Percentiles rank a stretch among this genome's conserved stretches.
Conservation (phyloP, 768 basidiomycete genomes). For the Lactarius quietus region DNA sequence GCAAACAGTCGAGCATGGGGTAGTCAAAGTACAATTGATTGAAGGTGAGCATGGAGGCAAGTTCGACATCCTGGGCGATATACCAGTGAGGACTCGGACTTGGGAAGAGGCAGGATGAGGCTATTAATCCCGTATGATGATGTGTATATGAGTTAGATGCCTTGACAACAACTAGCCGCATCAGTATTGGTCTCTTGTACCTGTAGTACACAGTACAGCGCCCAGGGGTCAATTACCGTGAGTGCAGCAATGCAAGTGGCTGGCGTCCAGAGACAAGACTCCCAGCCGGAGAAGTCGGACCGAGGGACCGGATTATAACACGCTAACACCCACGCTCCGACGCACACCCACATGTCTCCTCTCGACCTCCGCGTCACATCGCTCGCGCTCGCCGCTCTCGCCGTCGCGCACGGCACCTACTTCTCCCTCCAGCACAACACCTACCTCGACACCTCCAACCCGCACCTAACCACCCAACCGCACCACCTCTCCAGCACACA, state of each 20-base stretch:
- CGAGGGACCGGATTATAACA: no score
- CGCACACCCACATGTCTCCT: neutral
- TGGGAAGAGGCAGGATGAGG: neutral
- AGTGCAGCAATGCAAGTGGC: no score
- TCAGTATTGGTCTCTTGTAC: neutral
- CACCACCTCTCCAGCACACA: slow-evolving; percentile 60
- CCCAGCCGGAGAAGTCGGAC: no score
- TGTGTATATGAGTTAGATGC: neutral
- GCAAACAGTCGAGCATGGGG: no score
- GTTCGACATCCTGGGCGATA: slow-evolving; percentile 7
- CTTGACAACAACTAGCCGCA: neutral
- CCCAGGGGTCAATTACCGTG: neutral
- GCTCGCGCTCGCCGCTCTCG: slow-evolving; percentile 41
- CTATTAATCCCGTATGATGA: neutral
- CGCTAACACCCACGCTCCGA: no score
- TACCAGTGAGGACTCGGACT: neutral
- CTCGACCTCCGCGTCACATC: slow-evolving; percentile 27
- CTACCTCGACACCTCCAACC: slow-evolving; percentile 84
- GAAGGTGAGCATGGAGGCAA: no score
- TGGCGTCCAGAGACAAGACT: no score
- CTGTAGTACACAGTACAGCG: neutral
- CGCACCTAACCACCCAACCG: slow-evolving; percentile 60
- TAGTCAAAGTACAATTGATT: no score
- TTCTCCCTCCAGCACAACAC: slow-evolving; percentile 63
- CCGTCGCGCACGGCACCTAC: slow-evolving; percentile 56